Conservation (phyloP, 1,284 basidiomycete genomes). For the Vanrija pseudolonga region DNA sequence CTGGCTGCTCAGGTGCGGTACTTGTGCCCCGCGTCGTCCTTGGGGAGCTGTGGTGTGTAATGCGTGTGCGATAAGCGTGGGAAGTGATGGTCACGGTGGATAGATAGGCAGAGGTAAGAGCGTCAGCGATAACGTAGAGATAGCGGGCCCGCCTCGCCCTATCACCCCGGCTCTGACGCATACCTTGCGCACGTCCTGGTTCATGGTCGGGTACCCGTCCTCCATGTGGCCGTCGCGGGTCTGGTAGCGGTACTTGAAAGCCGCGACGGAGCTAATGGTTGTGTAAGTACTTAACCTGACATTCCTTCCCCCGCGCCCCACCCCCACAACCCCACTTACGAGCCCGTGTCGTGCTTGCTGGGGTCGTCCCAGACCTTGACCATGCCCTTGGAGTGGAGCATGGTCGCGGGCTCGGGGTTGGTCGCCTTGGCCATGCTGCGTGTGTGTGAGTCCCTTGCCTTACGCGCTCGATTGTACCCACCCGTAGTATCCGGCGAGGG, state of each 20-base stretch:
- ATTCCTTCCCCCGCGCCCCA: no score
- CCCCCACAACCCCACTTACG: constrained; percentile 31
- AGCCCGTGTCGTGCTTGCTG: constrained; percentile 38
- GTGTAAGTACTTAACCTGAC: background rate
- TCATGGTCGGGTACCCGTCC: constrained; percentile 42
- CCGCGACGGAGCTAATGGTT: constrained; percentile 29
- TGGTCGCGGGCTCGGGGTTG: constrained; percentile 29
- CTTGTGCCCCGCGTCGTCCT: constrained; percentile 15
- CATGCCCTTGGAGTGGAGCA: constrained; percentile 30
- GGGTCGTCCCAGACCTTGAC: constrained; percentile 46
- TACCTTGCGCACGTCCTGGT: constrained; percentile 35
- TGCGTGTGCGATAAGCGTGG: constrained; percentile 1
- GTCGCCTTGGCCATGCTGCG: constrained; percentile 41
- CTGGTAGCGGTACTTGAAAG: constrained; percentile 51
- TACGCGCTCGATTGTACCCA: background rate
- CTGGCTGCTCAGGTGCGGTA: constrained; percentile 8
- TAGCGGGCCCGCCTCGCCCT: background rate
- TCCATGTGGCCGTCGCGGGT: constrained; percentile 45
- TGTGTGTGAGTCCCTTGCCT: background rate
- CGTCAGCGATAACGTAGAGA: background rate
- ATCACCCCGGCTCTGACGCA: constrained; percentile 10
- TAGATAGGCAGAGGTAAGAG: background rate
- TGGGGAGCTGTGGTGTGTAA: constrained; percentile 10
- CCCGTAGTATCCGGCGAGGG: constrained; percentile 46
- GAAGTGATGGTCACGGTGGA: background rate